Evolutionary conservation across 2,329 filamentous ascomycete species (phyloP), one percentile per base, ranked within the genome.

Genomic region (Xylariaceae sp.): DNA sequence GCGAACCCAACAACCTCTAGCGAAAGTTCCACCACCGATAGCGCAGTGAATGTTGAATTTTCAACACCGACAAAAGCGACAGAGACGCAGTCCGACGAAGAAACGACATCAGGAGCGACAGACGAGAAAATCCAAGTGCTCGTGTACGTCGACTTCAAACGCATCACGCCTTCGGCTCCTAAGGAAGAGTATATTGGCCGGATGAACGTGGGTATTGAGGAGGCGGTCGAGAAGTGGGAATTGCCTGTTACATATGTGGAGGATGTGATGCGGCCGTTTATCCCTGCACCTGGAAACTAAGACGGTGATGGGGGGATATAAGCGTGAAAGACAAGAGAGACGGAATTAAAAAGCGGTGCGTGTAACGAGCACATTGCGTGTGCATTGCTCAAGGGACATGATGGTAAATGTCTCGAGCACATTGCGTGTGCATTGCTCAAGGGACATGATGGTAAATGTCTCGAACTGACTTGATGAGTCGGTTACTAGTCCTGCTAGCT

Each of bases 131-230:
- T 65, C n/a, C 12, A 50, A 51, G 81, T 82, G 69, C 73, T 90
- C 51, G 82, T 86, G 2, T 90, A 90, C 55, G 78, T 89, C 31
- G 82, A 89, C 65, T 72, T 73, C 39, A 58, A 76, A 40, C 62
- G 78, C 19, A 69, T 73, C 0, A 62, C 53, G 17, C 75, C 76
- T 21, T 74, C 72, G n/a, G 56, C 39, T 39, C 81, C 85, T 2
- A 73, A 74, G 65, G 65, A 76, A 2, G 87, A 89, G 74, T 90
- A 89, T 66, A 72, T 89, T 6, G 76, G 72, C 39, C 72, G 87
- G 24, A 88, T 90, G 83, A 87, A 89, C 68, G 72, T 71, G 61
- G 87, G 84, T 1, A 84, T 90, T 24, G 63, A 73, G 28, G 87
- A 90, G 73, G 86, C 84, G 23, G 59, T 83, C 14, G 67, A 66